These are phyloP conservation scores for Aspergillus hortae DNA, from an alignment of 2,329 filamentous ascomycete genomes.

Conservation along the genomic window DNA sequence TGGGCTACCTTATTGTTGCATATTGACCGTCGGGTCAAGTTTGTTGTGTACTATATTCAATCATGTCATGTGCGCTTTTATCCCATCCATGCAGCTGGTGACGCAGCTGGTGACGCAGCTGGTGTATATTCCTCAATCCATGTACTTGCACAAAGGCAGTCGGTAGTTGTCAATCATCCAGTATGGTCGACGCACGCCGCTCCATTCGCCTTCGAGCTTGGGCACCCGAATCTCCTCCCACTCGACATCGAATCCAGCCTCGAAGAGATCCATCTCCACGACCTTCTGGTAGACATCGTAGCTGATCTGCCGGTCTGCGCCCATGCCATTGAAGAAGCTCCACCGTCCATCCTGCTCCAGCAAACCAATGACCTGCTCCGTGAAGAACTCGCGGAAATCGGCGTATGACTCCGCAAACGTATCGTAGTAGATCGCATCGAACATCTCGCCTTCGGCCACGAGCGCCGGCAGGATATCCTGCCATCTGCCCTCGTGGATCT, in stretches of 20 bases:
- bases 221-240: constrained; percentile 78
- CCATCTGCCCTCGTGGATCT: constrained; percentile 71
- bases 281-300: constrained; percentile 96
- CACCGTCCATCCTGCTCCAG: constrained; percentile 56
- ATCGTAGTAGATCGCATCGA: constrained; percentile 94
- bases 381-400: constrained; percentile 82
- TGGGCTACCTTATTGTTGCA: too few species aligned
- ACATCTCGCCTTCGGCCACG: constrained; percentile 64
- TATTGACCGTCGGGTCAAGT: too few species aligned
- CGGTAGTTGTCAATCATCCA: constrained; percentile 70
- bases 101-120: too few species aligned
- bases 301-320: constrained; percentile 85
- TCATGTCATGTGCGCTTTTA: neutral
- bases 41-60: neutral
- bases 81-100: neutral
- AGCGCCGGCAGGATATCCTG: constrained; percentile 72
- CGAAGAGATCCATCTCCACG: constrained; percentile 82
- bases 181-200: constrained; percentile 81
- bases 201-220: constrained; percentile 75
- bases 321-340: constrained; percentile 71
- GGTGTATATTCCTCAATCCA: constrained; percentile 24
- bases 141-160: constrained; percentile 40
- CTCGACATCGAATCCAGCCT: constrained; percentile 84
- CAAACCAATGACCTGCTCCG: constrained; percentile 76
- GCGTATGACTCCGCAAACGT: constrained; percentile 94